Conservation (phyloP, 768 basidiomycete genomes). For the Trametes cinnabarina region DNA sequence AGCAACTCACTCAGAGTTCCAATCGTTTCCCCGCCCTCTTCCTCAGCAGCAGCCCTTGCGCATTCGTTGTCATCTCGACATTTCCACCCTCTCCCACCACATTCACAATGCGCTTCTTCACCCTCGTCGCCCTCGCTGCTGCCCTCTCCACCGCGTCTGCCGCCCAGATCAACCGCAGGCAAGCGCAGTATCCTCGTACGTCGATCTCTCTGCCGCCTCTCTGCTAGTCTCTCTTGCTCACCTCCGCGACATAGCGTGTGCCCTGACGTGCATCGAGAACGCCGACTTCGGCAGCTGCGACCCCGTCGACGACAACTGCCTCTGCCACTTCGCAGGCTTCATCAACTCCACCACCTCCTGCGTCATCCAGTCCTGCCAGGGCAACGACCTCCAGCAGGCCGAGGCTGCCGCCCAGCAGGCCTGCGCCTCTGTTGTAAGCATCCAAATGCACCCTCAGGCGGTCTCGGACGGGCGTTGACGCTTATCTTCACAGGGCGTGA, state of each 20-base stretch:
- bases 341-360: conserved; percentile 30
- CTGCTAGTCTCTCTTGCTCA: background rate
- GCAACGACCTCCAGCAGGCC: conserved; percentile 24
- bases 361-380: conserved; percentile 27
- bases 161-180: conserved; percentile 17
- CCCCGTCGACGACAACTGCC: conserved; percentile 50
- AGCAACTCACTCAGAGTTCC: conserved; percentile 23
- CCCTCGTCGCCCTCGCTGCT: conserved; percentile 40
- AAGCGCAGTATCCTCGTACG: conserved; percentile 11
- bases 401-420: conserved; percentile 25
- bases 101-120: conserved; percentile 51
- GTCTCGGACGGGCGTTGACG: too few relatives aligned
- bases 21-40: conserved; percentile 8
- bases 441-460: background rate
- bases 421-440: conserved; percentile 29
- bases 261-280: conserved; percentile 43
- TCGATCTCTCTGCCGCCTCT: background rate
- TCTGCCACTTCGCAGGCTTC: conserved; percentile 31
- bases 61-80: conserved; percentile 4
- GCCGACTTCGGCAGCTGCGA: conserved; percentile 47
- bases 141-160: conserved; percentile 29
- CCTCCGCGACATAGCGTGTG: conserved; percentile 44
- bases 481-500: conserved; percentile 45
- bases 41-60: background rate
- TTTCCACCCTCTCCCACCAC: conserved; percentile 8